phyloP scores from a whole-genome alignment of 176 grass and related monocot genomes.

The Triticum urartu region DNA sequence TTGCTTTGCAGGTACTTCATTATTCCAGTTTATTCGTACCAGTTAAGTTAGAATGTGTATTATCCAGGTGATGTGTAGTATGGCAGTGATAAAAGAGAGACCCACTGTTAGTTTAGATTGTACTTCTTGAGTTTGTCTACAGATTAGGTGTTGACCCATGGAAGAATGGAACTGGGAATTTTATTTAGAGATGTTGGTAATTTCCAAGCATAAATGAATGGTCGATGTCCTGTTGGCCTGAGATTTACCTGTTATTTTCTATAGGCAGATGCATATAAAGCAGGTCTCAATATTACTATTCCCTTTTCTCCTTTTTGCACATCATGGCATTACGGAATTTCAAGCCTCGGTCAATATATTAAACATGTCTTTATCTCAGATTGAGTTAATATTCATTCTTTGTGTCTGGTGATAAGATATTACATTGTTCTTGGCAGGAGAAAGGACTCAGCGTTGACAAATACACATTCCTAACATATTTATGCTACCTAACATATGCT shows the following conservation, averaged over 20 bases:
- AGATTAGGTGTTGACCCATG: background rate
- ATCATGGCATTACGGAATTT: background rate
- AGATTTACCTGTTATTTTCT: background rate
- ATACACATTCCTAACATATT: conserved; percentile 81
- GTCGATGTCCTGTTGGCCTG: background rate
- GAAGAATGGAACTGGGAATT: background rate
- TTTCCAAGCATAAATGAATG: background rate
- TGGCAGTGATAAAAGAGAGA: conserved; percentile 6
- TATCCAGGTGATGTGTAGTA: background rate
- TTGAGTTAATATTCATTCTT: background rate
- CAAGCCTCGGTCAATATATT: background rate
- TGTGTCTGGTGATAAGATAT: background rate
- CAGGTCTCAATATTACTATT: background rate
- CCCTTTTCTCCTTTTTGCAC: background rate
- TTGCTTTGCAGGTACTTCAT: conserved; percentile 81
- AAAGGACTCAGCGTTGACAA: conserved; percentile 57
- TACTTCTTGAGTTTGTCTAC: background rate
- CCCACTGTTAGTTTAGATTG: background rate
- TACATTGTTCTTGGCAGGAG: conserved; percentile 55
- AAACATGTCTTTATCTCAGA: background rate
- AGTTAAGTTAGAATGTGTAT: background rate
- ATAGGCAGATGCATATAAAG: conserved; percentile 10
- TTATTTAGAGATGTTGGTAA: background rate
- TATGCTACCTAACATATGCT: conserved; percentile 94
- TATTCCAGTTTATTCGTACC: conserved; percentile 3